Evolutionary conservation across 331 rosid genomes (phyloP).

Genomic region (Telfairia occidentalis): DNA sequence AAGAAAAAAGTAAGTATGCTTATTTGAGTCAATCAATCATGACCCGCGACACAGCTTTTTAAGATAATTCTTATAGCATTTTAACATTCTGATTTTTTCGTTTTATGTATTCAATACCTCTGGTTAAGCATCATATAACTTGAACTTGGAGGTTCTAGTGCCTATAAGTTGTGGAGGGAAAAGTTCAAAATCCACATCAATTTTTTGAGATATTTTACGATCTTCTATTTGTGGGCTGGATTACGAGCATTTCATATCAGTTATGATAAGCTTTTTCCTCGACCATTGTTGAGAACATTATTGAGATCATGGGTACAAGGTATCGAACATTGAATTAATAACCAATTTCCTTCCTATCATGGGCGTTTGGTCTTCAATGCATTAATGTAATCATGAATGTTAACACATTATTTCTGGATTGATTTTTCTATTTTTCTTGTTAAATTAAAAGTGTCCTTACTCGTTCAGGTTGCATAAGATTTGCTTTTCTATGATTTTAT

Average conservation of each 20-base stretch:
- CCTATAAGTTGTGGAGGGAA: not conserved
- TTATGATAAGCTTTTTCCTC: not conserved
- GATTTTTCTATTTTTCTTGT: not conserved
- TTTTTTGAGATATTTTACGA: not conserved
- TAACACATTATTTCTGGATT: not conserved
- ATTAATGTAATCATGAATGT: not conserved
- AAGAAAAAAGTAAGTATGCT: not conserved
- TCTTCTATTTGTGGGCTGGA: not conserved
- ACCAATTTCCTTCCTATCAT: not conserved
- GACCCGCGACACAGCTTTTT: not conserved
- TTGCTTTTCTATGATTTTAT: constrained; percentile 1
- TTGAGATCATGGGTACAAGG: not conserved
- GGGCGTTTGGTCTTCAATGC: not conserved
- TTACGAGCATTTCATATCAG: not conserved
- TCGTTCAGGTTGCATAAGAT: not conserved
- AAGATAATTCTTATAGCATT: not conserved
- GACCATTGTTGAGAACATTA: not conserved
- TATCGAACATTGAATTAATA: not conserved
- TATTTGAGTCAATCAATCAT: not conserved
- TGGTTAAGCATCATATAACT: not conserved
- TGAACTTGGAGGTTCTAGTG: not conserved
- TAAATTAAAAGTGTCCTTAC: not conserved
- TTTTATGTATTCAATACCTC: not conserved
- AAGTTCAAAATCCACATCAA: not conserved
- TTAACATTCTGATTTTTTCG: not conserved